Conservation (phyloP, 2,329 filamentous ascomycete genomes). For the Fusarium sp. region DNA sequence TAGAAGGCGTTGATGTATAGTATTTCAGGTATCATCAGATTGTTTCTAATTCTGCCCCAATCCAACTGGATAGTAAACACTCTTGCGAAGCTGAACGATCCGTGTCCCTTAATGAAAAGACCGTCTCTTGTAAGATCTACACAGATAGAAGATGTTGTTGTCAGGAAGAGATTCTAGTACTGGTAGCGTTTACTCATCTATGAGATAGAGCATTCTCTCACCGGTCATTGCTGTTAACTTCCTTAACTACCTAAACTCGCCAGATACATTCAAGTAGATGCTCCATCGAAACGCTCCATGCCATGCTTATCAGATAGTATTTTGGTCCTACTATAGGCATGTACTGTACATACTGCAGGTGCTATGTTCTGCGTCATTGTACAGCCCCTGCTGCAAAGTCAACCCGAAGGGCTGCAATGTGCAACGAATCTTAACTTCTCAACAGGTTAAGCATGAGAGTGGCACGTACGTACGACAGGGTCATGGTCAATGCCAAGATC, state of each 20-base stretch:
- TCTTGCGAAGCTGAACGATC: neutral
- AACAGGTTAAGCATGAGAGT: neutral
- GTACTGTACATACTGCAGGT: neutral
- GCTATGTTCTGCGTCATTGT: neutral
- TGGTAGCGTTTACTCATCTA: neutral
- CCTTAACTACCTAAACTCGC: neutral
- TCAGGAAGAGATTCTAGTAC: neutral
- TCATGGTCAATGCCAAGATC: neutral
- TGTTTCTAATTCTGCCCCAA: slow-evolving; percentile 7
- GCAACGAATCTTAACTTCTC: neutral
- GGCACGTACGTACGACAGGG: neutral
- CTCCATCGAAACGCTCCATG: neutral
- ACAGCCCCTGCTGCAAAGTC: neutral
- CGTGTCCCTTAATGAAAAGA: neutral
- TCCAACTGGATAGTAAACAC: slow-evolving; percentile 6
- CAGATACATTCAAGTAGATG: neutral
- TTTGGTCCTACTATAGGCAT: neutral
- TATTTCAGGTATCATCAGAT: slow-evolving; percentile 11
- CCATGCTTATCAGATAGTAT: neutral
- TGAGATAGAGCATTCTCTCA: neutral
- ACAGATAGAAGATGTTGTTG: neutral
- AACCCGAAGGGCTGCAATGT: neutral
- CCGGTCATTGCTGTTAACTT: neutral
- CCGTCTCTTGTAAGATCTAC: neutral
- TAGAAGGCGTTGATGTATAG: slow-evolving; percentile 16